Percentiles rank a stretch among this genome's conserved stretches.
phyloP scores from a whole-genome alignment of 176 grass and related monocot genomes.

The Stipa capillata region DNA sequence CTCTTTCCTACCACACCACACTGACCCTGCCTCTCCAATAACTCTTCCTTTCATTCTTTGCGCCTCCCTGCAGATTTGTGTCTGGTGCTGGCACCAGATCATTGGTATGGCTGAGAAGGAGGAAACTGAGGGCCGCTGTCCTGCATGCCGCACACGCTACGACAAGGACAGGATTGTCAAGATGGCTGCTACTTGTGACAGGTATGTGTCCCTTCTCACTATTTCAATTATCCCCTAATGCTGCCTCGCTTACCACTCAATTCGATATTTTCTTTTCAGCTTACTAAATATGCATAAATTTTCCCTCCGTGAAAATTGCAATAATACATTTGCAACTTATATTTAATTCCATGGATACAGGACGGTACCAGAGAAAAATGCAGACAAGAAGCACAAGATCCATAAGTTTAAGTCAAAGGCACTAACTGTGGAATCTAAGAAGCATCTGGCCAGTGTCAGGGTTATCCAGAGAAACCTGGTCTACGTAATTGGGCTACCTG shows the following conservation, averaged over 20 bases:
- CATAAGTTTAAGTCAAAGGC: constrained; percentile 68
- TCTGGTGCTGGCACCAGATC: constrained; percentile 99
- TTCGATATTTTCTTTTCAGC: neutral
- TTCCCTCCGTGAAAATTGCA: neutral
- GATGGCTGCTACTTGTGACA: constrained; percentile 79
- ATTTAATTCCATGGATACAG: constrained; percentile 27
- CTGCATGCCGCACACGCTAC: constrained; percentile 77
- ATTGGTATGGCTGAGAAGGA: constrained; percentile 97
- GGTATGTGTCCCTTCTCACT: constrained; percentile 20
- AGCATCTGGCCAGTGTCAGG: constrained; percentile 84
- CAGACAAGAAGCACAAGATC: constrained; percentile 82
- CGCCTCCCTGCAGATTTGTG: constrained; percentile 59
- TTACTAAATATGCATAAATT: neutral
- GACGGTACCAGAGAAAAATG: constrained; percentile 55
- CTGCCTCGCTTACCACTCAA: neutral
- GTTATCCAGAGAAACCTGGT: constrained; percentile 95
- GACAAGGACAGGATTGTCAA: constrained; percentile 95
- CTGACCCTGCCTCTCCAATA: neutral
- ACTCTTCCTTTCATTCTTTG: neutral
- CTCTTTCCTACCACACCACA: too few species aligned
- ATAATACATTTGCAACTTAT: neutral
- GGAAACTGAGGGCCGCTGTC: constrained; percentile 83
- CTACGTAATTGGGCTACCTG: constrained; percentile 91
- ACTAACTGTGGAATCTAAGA: constrained; percentile 62
- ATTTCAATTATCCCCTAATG: neutral